These are phyloP conservation scores for Plasmopara muralis DNA, from an alignment of 352 stramenopile species.

Conservation along the genomic window DNA sequence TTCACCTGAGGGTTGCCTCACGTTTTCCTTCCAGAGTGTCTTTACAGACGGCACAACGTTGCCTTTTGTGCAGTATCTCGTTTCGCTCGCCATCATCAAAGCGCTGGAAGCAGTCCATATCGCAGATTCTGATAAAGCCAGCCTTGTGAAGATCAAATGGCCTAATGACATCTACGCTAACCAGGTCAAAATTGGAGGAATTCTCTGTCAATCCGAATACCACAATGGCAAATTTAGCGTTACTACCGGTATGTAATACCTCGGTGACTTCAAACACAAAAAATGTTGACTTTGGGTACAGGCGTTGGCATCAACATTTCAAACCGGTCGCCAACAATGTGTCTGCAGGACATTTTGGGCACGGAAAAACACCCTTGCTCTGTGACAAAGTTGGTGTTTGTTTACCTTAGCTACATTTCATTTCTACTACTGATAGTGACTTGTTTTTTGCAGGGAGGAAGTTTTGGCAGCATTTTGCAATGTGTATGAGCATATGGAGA, in stretches of 20 bases:
- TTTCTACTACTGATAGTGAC: conserved; percentile 1
- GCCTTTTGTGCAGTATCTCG: conserved; percentile 88
- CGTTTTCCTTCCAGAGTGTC: conserved; percentile 85
- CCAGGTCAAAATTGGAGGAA: conserved; percentile 85
- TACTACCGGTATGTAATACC: conserved; percentile 53
- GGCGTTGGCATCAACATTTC: conserved; percentile 88
- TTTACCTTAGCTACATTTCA: not conserved
- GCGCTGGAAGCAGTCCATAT: conserved; percentile 60
- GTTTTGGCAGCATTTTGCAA: conserved; percentile 87
- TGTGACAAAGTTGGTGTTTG: conserved; percentile 63
- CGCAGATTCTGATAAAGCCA: conserved; percentile 20
- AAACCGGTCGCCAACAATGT: conserved; percentile 80
- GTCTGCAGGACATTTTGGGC: conserved; percentile 76
- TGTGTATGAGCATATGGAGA: conserved; percentile 80
- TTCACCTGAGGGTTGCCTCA: conserved; percentile 84
- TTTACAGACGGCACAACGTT: conserved; percentile 75
- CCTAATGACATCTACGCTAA: conserved; percentile 90
- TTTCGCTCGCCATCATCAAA: conserved; percentile 80
- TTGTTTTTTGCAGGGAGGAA: conserved; percentile 48
- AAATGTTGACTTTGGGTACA: conserved; percentile 31
- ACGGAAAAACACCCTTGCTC: conserved; percentile 47
- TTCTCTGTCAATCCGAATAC: conserved; percentile 87
- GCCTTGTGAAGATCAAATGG: conserved; percentile 87
- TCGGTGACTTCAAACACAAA: not conserved
- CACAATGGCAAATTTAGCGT: conserved; percentile 70